Conservation (phyloP, 345 rosid species). For the Excoecaria agallocha region DNA sequence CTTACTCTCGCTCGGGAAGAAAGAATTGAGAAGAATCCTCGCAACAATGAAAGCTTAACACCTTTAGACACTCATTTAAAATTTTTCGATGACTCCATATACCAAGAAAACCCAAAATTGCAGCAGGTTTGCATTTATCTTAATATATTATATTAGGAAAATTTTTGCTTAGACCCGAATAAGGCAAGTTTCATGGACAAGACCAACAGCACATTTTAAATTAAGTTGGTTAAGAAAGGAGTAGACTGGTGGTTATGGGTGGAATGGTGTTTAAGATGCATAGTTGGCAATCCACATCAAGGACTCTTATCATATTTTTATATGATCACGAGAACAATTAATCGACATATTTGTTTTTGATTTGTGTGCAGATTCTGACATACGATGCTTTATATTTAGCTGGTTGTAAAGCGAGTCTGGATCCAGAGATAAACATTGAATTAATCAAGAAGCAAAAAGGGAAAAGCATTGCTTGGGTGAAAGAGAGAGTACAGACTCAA, state of each 20-base stretch:
- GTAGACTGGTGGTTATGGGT: too few species aligned
- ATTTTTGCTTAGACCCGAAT: too few species aligned
- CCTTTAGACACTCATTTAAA: conserved; percentile 6
- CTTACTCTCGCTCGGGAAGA: conserved; percentile 7
- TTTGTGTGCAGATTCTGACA: background rate
- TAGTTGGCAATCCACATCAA: too few species aligned
- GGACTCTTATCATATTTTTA: background rate
- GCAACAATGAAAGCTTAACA: conserved; percentile 21
- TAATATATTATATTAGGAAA: too few species aligned
- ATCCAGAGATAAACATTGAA: background rate
- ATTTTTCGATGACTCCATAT: background rate
- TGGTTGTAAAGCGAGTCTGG: background rate
- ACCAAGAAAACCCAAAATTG: background rate
- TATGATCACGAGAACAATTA: background rate
- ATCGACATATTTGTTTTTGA: too few species aligned
- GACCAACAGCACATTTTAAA: too few species aligned
- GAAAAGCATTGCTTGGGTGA: background rate
- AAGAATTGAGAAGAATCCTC: background rate
- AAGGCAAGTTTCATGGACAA: too few species aligned
- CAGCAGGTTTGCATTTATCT: background rate
- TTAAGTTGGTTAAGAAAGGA: too few species aligned
- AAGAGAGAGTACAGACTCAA: background rate
- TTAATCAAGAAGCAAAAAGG: too few species aligned
- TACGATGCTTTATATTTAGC: background rate
- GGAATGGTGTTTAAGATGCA: too few species aligned